Evolutionary conservation across 208 protist genomes (phyloP).

Genomic region (Polymyxa betae): DNA sequence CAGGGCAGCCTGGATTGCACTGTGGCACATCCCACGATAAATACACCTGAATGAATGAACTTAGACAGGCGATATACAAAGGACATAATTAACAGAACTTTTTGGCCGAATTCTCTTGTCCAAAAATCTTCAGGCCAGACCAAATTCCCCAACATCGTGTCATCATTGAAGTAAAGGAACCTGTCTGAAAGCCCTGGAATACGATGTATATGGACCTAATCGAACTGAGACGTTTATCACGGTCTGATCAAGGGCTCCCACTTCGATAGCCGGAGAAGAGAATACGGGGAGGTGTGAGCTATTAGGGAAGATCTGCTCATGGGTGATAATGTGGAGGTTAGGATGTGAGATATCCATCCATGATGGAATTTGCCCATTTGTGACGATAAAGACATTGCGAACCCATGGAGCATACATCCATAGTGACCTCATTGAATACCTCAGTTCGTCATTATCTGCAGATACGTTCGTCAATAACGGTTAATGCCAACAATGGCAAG

Average conservation of each 20-base stretch:
- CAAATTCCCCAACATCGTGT: constrained; percentile 79
- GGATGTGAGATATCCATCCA: constrained; percentile 80
- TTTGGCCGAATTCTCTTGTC: constrained; percentile 72
- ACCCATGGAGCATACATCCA: constrained; percentile 89
- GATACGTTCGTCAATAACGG: constrained; percentile 22
- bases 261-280: constrained; percentile 82
- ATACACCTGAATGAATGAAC: constrained; percentile 69
- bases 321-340: constrained; percentile 65
- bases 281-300: constrained; percentile 81
- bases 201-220: constrained; percentile 75
- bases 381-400: constrained; percentile 88
- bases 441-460: constrained; percentile 87
- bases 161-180: constrained; percentile 87
- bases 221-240: neutral
- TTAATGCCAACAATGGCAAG: neutral
- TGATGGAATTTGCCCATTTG: constrained; percentile 86
- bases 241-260: neutral
- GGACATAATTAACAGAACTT: constrained; percentile 49
- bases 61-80: neutral
- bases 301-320: constrained; percentile 81
- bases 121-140: constrained; percentile 80
- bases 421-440: constrained; percentile 87
- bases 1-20: constrained; percentile 77
- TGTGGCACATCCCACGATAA: constrained; percentile 83
- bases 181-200: constrained; percentile 80